Conservation (phyloP, 441 rosid species). For the Croton laevigatus region DNA sequence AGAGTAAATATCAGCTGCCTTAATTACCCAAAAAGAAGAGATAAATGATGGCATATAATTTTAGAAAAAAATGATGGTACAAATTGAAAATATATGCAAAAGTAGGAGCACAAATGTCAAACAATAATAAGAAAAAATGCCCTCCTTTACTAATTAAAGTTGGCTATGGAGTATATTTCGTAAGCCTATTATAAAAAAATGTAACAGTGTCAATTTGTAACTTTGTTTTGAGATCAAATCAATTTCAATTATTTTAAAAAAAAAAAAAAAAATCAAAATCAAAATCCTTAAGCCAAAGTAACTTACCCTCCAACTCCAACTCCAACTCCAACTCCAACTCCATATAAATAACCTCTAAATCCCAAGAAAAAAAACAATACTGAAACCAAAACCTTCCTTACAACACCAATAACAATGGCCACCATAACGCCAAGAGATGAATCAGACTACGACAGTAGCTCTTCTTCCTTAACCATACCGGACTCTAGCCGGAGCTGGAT, state of each 20-base stretch:
- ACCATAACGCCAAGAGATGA: slow-evolving; percentile 48
- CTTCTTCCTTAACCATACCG: slow-evolving; percentile 57
- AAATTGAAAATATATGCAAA: slow-evolving; percentile 18
- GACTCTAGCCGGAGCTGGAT: slow-evolving; percentile 84
- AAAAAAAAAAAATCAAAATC: background rate
- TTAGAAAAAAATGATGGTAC: slow-evolving; percentile 17
- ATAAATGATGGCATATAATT: no score
- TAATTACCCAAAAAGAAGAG: no score
- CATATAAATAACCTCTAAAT: slow-evolving; percentile 25
- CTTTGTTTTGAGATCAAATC: slow-evolving; percentile 14
- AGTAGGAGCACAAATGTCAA: background rate
- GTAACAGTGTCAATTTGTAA: slow-evolving; percentile 20
- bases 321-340: no score
- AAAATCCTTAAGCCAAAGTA: no score
- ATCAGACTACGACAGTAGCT: slow-evolving; percentile 70
- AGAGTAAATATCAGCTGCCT: no score
- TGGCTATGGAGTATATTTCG: slow-evolving; percentile 8
- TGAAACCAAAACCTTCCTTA: background rate
- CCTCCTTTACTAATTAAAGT: slow-evolving; percentile 25
- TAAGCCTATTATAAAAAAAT: slow-evolving; percentile 12
- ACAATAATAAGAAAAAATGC: background rate
- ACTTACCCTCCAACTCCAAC: no score
- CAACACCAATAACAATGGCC: slow-evolving; percentile 35
- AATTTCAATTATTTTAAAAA: slow-evolving; percentile 7
- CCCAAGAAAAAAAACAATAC: background rate